Base-by-base conservation (phyloP, 352 stramenopile species). In the Phytophthora constricta region DNA sequence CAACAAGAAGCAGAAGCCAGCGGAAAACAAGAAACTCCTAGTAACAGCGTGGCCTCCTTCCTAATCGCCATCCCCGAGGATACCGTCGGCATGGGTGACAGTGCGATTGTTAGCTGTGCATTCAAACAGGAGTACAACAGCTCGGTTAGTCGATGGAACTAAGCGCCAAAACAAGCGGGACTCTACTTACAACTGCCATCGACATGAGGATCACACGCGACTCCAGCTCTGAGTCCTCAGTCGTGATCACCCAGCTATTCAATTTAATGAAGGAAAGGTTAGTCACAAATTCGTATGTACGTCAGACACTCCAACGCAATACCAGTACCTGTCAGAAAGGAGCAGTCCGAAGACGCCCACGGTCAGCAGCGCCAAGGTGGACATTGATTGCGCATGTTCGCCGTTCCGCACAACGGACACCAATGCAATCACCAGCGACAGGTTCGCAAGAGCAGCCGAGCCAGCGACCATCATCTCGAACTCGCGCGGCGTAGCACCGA, bases 171-270 rank as follows among this genome's bases (percentile, higher is more conserved):
- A 54, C 13, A 16, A 42, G 22, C 11, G 19, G 16, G 31, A 33
- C 41, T 22, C 23, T 27, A 84, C 82, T 69, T 67, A 92, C 84
- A 68, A 85, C 73, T 28, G 86, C 81, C 39, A 85, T 55, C 26
- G 83, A 93, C 86, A 92, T 93, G 50, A 93, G 78, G 59, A 83
- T 82, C 28, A 92, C 83, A 41, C 86, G 86, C 17, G 80, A 88
- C 27, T 86, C 74, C 39, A 86, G 56, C 58, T 74, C 74, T 16
- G 82, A 59, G 61, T 89, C 85, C 39, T 79, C 51, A 14, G 81
- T 90, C 41, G 77, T 69, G 45, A 91, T 68, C 54, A 79, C 69
- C 77, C 77, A 89, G 58, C 77, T 85, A 22, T 52, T 52, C 9
- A 50, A 62, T 16, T 58, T 23, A 22, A 28, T 52, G 45, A 20